Base-by-base conservation (phyloP, 306 rosid genomes). In the Prunus dulcis region DNA sequence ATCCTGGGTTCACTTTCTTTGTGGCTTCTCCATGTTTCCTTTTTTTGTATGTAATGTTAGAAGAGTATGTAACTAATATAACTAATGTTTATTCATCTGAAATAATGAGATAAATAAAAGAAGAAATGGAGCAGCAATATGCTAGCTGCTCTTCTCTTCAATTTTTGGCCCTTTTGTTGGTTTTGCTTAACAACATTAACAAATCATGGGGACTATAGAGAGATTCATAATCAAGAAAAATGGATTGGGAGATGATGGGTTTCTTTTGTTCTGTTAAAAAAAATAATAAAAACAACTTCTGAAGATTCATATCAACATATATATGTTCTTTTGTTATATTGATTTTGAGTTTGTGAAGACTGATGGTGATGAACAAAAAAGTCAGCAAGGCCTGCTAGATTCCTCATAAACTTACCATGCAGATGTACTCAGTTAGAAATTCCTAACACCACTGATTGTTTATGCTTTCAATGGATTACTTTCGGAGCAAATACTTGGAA, bases 1-100 rank as follows among this genome's bases (percentile, higher is more conserved):
- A 53, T 79, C 12, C 7, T 75, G 41, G 52, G 41, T 69, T 34
- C 69, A 49, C 56, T 50, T 19, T 46, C 49, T 52, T 5, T 30
- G 12, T 70, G 74, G 57, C 53, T 45, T 73, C 56, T 38, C 55
- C 67, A 27, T 45, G 68, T 71, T 34, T 38, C 18, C 18, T 1
- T 64, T 9, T 69, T 63, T 47, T 41, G 41, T 67, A 71, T 52
- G 75, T 43, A 25, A 25, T 46, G 43, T 57, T 15, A 41, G 67
- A 23, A 30, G 67, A 58, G 68, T 43, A 23, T 58, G 77, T 58
- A 73, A 60, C 45, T 74, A 61, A 60, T 60, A 27, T 25, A 18
- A 25, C 69, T 27, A 63, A 73, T 46, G 60, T 46, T 73, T 61
- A 74, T 74, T 61, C 60, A 74, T 61, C 77, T 61, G 43, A 61